Evolutionary conservation across 73 alveolate species (phyloP).

Genomic region (Symbiodinium pilosum): DNA sequence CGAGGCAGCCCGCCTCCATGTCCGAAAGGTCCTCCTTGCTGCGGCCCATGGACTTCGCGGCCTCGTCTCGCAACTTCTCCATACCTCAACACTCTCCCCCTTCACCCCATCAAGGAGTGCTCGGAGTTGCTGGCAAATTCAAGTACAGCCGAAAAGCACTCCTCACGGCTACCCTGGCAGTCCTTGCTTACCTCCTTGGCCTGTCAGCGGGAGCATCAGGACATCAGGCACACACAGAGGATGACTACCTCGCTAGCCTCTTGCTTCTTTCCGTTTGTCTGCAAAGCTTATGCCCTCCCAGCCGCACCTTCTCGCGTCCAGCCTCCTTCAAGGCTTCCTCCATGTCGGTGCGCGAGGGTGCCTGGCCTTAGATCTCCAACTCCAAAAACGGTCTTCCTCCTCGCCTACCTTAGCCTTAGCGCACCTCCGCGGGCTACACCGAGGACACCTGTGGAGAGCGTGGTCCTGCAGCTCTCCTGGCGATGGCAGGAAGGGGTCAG

Average conservation of each 20-base stretch:
- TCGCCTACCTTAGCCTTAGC: background rate
- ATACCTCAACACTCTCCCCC: background rate
- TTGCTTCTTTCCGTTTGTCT: too few species aligned
- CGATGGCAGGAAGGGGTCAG: background rate
- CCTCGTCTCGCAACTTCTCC: conserved; percentile 7
- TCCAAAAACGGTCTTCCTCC: background rate
- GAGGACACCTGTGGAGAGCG: background rate
- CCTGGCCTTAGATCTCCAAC: background rate
- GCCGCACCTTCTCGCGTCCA: background rate
- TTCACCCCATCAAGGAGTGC: background rate
- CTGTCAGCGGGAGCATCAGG: too few species aligned
- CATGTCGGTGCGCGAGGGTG: background rate
- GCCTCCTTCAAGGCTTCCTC: conserved; percentile 19
- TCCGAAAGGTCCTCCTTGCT: conserved; percentile 40
- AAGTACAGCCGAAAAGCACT: background rate
- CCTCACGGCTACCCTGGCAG: conserved; percentile 46
- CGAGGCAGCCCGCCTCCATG: conserved; percentile 21
- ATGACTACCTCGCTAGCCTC: too few species aligned
- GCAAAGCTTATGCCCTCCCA: too few species aligned
- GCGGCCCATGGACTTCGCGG: conserved; percentile 19
- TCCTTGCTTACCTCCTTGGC: conserved; percentile 28
- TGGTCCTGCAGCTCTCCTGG: conserved; percentile 9
- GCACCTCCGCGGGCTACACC: conserved; percentile 8
- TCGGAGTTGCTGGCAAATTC: background rate
- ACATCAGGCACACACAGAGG: too few species aligned